These are phyloP conservation scores for Fraxinus platypoda DNA, from an alignment of 305 asterid genomes.

Conservation along the genomic window DNA sequence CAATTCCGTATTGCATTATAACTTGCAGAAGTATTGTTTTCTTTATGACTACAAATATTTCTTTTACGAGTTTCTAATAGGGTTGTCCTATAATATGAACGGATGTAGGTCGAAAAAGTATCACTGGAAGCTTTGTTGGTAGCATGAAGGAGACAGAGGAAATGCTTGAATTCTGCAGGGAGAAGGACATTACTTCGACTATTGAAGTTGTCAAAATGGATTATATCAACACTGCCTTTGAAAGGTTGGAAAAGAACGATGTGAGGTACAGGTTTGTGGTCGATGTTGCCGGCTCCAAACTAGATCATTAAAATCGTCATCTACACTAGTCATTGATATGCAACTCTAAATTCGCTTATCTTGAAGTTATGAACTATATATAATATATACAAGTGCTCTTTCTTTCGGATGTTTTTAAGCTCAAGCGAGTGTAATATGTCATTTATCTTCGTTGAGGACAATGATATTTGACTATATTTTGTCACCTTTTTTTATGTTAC, in stretches of 20 bases:
- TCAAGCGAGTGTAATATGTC: not conserved
- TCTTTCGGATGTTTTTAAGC: not conserved
- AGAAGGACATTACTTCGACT: constrained; percentile 58
- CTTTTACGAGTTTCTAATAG: not conserved
- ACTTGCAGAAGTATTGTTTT: not conserved
- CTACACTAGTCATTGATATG: not conserved
- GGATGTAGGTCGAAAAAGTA: constrained; percentile 66
- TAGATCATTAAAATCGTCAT: constrained; percentile 29
- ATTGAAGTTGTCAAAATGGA: constrained; percentile 91
- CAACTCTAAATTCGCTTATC: not conserved
- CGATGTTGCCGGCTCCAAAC: constrained; percentile 88
- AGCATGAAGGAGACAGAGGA: constrained; percentile 90
- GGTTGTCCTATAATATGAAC: not conserved
- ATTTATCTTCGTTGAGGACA: not conserved
- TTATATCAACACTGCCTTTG: constrained; percentile 73
- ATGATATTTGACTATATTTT: constrained; percentile 5
- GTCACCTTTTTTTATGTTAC: constrained; percentile 9
- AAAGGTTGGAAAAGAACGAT: constrained; percentile 88
- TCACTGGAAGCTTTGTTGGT: constrained; percentile 88
- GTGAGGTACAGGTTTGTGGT: constrained; percentile 89
- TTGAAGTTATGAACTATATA: not conserved
- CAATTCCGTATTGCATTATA: not conserved
- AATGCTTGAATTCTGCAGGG: constrained; percentile 90
- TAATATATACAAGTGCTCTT: not conserved
- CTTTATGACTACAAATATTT: not conserved